Percentiles rank a stretch among this genome's conserved stretches.
Evolutionary conservation across 768 basidiomycete species (phyloP).

Genomic region (Podaxis sp.): DNA sequence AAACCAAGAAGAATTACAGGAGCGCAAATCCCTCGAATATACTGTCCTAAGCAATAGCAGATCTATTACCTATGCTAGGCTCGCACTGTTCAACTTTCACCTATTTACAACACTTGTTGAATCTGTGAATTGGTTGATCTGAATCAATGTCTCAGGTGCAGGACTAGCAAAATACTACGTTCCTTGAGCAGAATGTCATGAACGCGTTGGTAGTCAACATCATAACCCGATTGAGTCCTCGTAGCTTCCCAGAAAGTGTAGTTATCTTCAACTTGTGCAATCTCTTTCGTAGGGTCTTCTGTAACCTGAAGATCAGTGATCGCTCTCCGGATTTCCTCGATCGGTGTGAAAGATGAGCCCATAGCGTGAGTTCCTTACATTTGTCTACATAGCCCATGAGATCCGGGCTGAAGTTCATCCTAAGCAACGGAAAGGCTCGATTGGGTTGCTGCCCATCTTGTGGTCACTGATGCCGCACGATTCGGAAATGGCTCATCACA

Average conservation of each 20-base stretch:
- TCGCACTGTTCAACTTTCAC: no score
- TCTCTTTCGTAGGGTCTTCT: not conserved
- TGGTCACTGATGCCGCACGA: not conserved
- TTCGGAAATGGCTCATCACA: not conserved
- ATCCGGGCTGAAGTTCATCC: no score
- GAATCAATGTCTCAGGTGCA: not conserved
- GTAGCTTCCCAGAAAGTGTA: not conserved
- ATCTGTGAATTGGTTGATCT: not conserved
- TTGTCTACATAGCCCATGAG: no score
- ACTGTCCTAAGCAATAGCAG: no score
- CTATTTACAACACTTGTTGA: not conserved
- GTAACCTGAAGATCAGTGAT: not conserved
- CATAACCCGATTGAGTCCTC: not conserved
- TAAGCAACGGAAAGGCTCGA: not conserved
- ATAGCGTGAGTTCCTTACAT: no score
- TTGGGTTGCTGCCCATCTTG: not conserved
- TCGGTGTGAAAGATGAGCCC: no score
- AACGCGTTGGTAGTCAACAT: not conserved
- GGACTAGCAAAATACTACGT: not conserved
- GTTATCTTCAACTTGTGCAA: not conserved
- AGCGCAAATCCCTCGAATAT: no score
- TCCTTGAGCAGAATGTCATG: not conserved
- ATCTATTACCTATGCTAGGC: no score
- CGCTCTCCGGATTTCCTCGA: not conserved
- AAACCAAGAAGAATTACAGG: no score